A percentile compares a stretch with the other conserved stretches of the same genome.
Conservation (phyloP, 75 land plant species). For the Pseudotsuga menziesii region DNA sequence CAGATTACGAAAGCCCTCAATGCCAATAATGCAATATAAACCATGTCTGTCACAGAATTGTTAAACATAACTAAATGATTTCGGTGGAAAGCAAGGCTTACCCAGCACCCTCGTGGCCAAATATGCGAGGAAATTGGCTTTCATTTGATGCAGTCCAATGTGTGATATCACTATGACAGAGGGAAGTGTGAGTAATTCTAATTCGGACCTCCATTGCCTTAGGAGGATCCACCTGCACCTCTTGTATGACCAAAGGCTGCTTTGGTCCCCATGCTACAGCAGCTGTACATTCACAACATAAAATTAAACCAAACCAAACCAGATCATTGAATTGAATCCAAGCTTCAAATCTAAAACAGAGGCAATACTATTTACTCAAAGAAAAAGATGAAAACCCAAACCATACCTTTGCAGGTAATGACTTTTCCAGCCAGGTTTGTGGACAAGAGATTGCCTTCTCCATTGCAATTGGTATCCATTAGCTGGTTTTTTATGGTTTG, state of each 20-base stretch:
- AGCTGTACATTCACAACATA: conserved; percentile 26
- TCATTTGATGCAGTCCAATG: conserved; percentile 41
- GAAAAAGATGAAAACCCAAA: background rate
- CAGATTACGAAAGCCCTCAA: no score
- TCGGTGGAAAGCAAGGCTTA: conserved; percentile 12
- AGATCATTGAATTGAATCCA: no score
- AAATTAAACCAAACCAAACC: no score
- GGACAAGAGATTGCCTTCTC: background rate
- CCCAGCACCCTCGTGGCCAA: conserved; percentile 93
- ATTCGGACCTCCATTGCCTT: conserved; percentile 71
- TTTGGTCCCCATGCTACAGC: conserved; percentile 61
- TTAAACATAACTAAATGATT: no score
- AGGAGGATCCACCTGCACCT: conserved; percentile 70
- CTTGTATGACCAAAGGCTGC: conserved; percentile 26
- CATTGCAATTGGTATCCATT: background rate
- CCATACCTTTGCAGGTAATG: conserved; percentile 38
- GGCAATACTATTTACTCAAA: background rate
- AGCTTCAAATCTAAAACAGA: no score
- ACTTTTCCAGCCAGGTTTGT: conserved; percentile 11
- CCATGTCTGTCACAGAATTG: no score
- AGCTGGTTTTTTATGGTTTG: no score
- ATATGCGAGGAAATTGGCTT: conserved; percentile 61
- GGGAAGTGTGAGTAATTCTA: conserved; percentile 55
- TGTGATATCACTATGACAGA: conserved; percentile 76
- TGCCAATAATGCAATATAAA: no score